Evolutionary conservation across 257 asterid species (phyloP).

Genomic region (Ballota nigra): DNA sequence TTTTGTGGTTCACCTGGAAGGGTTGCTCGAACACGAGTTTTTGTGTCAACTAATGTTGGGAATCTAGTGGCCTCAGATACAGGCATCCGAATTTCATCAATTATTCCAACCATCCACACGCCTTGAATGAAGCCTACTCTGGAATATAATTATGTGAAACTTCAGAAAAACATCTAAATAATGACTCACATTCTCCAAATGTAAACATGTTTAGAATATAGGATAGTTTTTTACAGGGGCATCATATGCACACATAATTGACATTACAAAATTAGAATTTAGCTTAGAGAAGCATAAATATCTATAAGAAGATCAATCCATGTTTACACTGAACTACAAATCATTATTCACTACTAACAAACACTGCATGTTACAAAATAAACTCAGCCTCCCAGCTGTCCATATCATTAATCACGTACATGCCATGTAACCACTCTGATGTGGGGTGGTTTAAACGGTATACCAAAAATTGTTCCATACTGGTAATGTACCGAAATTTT

Average conservation of each 20-base stretch:
- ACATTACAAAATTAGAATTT: background rate
- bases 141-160: slow-evolving; percentile 31
- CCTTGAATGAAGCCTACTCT: slow-evolving; percentile 83
- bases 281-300: background rate
- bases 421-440: background rate
- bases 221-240: background rate
- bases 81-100: slow-evolving; percentile 85
- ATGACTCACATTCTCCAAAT: background rate
- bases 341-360: background rate
- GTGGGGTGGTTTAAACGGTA: background rate
- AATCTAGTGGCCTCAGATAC: slow-evolving; percentile 40
- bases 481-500: background rate
- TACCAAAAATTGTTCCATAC: background rate
- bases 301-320: background rate
- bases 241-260: background rate
- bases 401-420: background rate
- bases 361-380: background rate
- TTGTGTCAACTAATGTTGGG: slow-evolving; percentile 73
- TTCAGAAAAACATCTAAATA: slow-evolving; percentile 20
- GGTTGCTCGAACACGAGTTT: slow-evolving; percentile 69
- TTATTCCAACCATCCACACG: slow-evolving; percentile 85
- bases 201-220: background rate
- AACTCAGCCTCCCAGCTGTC: background rate
- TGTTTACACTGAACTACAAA: background rate
- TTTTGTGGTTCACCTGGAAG: slow-evolving; percentile 81